A percentile compares a stretch with the other conserved stretches of the same genome.
Evolutionary conservation across 257 asterid genomes (phyloP).

Genomic region (Nicotiana tabacum): DNA sequence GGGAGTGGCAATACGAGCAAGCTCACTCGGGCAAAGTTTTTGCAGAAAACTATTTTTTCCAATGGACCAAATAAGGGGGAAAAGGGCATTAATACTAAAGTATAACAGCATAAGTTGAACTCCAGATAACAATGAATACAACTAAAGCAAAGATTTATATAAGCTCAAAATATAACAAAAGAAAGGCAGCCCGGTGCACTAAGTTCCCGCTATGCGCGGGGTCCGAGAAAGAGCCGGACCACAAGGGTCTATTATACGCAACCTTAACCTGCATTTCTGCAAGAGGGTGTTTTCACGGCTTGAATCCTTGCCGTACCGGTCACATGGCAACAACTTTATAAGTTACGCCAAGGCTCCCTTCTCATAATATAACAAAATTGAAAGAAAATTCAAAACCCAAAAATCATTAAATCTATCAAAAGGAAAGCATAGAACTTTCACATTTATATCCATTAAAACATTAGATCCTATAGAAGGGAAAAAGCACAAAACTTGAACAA

Average conservation of each 20-base stretch:
- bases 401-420: not conserved
- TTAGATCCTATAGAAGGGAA: not conserved
- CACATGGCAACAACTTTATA: too few relatives aligned
- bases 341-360: too few relatives aligned
- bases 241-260: too few relatives aligned
- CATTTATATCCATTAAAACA: not conserved
- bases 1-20: too few relatives aligned
- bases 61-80: not conserved
- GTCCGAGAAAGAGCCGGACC: too few relatives aligned
- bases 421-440: not conserved
- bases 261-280: too few relatives aligned
- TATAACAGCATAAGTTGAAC: not conserved
- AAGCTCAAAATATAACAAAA: not conserved
- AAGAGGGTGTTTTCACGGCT: too few relatives aligned
- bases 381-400: not conserved
- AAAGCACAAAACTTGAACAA: not conserved
- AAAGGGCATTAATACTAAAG: not conserved
- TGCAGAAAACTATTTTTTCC: not conserved
- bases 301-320: too few relatives aligned
- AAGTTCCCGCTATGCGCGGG: too few relatives aligned
- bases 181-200: too few relatives aligned
- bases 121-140: not conserved
- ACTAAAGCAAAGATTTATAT: not conserved
- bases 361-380: not conserved
- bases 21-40: too few relatives aligned